Base-by-base conservation (phyloP, 2,329 filamentous ascomycete species). In the Phialophora tarda region DNA sequence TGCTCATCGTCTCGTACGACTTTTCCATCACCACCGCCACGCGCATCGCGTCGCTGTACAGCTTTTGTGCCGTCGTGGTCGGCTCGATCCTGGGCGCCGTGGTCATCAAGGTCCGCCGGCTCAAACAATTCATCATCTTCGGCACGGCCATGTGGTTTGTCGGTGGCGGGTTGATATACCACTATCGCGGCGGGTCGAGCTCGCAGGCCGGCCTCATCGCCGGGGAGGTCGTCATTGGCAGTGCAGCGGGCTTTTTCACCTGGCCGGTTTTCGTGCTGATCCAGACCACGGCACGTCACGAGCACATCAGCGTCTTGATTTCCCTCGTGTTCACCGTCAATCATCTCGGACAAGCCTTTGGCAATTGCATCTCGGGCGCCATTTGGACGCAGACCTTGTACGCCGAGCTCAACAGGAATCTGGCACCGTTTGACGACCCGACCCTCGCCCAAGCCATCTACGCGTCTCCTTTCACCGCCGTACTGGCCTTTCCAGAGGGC, bases 41-140 rank as follows among this genome's bases (percentile, higher is more conserved):
- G 0, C 83, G 87, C 14, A 83, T 89, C 67, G 78, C 81, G 0
- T 85, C 84, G 0, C 79, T 89, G 0, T 89, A 88, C 80, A 82
- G 78, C 65, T 83, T 83, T 71, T 68, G 76, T 59, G 86, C 84
- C 23, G 85, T 88, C 66, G 79, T 89, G 61, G 81, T 82, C 1
- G 87, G 87, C 28, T 79, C 82, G 47, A 72, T 85, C 53, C 78
- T 87, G 12, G 86, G 87, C 4, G 71, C 86, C 6, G 74, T 88
- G 34, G 82, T 89, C 47, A 82, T 80, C 77, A 81, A 80, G 58
- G 79, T 87, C 26, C 83, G 85, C 61, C 84, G 83, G 30, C 82
- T 89, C 73, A 89, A 89, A 72, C 73, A 80, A 10, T 87, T 89
- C 74, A 88, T 89, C 72, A 75, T 89, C 50, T 76, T 77, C 48